These are phyloP conservation scores for Blepharisma japonicum DNA, from an alignment of 73 alveolate genomes.

Conservation along the genomic window DNA sequence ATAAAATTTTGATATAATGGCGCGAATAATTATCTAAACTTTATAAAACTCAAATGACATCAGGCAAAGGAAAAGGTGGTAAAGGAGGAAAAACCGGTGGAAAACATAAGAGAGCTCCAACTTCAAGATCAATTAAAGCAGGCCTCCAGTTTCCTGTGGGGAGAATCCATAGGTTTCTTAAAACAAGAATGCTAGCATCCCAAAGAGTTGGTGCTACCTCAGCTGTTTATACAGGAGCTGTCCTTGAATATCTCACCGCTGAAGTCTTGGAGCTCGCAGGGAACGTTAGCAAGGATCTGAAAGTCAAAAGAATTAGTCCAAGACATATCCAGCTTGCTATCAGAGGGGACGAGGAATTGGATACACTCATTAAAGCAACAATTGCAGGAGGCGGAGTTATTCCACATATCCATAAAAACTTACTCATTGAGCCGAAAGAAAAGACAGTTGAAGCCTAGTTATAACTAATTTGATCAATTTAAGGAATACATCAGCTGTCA, in stretches of 20 bases:
- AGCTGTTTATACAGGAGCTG: slow-evolving; percentile 97
- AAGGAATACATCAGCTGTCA: neutral
- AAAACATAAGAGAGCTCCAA: neutral
- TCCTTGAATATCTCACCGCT: slow-evolving; percentile 97
- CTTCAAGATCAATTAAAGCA: slow-evolving; percentile 49
- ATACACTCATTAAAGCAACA: slow-evolving; percentile 94
- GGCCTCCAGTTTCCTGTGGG: slow-evolving; percentile 97
- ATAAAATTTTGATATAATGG: too few species aligned
- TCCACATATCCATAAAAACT: slow-evolving; percentile 95
- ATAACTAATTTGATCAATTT: neutral
- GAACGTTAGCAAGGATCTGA: slow-evolving; percentile 88
- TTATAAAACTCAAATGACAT: too few species aligned
- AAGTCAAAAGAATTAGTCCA: slow-evolving; percentile 36
- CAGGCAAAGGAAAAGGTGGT: slow-evolving; percentile 21
- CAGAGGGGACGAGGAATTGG: slow-evolving; percentile 98
- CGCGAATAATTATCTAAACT: too few species aligned
- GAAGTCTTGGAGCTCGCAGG: slow-evolving; percentile 99
- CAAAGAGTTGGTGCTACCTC: slow-evolving; percentile 98
- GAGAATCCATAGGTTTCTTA: slow-evolving; percentile 94
- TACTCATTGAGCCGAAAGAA: neutral
- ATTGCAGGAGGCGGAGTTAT: slow-evolving; percentile 99
- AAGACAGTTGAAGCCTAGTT: neutral
- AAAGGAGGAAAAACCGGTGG: slow-evolving; percentile 2
- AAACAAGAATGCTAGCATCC: slow-evolving; percentile 77
- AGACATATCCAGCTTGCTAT: slow-evolving; percentile 64